Evolutionary conservation across 371 early-diverging fungal genomes (phyloP).

Genomic region (Mortierella sp.): DNA sequence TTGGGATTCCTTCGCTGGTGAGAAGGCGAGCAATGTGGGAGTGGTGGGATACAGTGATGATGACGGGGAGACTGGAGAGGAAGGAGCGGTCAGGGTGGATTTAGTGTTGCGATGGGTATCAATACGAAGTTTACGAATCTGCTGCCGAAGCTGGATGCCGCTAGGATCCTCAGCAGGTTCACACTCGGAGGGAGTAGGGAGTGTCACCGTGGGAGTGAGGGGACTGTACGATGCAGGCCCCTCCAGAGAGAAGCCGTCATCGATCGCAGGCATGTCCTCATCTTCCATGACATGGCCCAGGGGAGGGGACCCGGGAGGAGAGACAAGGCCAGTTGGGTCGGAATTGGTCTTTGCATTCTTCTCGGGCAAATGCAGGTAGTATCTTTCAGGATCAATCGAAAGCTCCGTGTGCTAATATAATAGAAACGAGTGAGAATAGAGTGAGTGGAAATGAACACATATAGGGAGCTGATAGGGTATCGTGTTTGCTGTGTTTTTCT

Average conservation of each 20-base stretch:
- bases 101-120: slow-evolving; percentile 20
- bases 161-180: not conserved
- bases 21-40: slow-evolving; percentile 49
- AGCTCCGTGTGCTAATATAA: slow-evolving; percentile 63
- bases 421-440: slow-evolving; percentile 10
- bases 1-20: slow-evolving; percentile 49
- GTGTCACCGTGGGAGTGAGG: not conserved
- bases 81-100: slow-evolving; percentile 4
- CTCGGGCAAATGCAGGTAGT: slow-evolving; percentile 72
- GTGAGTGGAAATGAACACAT: not conserved
- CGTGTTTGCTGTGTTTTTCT: not conserved
- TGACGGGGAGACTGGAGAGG: slow-evolving; percentile 20
- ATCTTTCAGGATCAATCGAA: slow-evolving; percentile 58
- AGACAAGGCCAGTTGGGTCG: slow-evolving; percentile 65
- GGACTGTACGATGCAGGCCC: not conserved
- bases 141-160: slow-evolving; percentile 1
- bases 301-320: slow-evolving; percentile 89
- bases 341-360: slow-evolving; percentile 64
- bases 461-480: not conserved
- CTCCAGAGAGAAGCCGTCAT: slow-evolving; percentile 53
- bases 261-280: slow-evolving; percentile 70
- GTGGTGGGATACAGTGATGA: slow-evolving; percentile 24
- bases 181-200: not conserved
- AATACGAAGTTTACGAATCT: slow-evolving; percentile 38
- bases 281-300: slow-evolving; percentile 82